These are phyloP conservation scores for Bertia moriformis DNA, from an alignment of 2,329 filamentous ascomycete species.

Conservation along the genomic window DNA sequence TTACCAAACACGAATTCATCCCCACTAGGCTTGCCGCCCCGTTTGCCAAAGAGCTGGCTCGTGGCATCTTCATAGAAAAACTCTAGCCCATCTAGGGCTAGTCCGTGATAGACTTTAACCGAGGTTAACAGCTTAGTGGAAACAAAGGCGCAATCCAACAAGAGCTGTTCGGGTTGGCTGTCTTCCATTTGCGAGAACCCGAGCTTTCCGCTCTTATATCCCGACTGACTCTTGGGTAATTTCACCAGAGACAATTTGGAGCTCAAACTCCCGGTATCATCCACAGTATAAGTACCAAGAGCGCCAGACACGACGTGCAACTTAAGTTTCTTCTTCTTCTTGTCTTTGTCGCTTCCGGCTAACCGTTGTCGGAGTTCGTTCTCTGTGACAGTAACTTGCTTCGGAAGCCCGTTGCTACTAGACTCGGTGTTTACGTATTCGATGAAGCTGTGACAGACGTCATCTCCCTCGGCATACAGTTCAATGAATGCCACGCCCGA, in stretches of 20 bases:
- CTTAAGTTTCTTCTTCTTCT: conserved; percentile 60
- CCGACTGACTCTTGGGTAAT: conserved; percentile 47
- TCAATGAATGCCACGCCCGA: conserved; percentile 79
- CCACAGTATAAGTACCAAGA: conserved; percentile 58
- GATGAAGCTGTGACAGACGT: conserved; percentile 66
- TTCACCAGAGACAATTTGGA: conserved; percentile 63
- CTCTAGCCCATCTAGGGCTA: conserved; percentile 70
- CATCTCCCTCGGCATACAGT: conserved; percentile 66
- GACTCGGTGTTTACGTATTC: conserved; percentile 58
- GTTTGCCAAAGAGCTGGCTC: conserved; percentile 73
- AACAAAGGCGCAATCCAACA: conserved; percentile 56
- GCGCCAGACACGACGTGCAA: conserved; percentile 65
- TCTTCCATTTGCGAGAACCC: conserved; percentile 61
- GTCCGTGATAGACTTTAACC: conserved; percentile 64
- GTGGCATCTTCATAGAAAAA: conserved; percentile 84
- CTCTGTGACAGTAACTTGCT: conserved; percentile 63
- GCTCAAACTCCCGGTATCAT: conserved; percentile 59
- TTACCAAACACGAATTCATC: conserved; percentile 66
- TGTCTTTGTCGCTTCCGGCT: conserved; percentile 38
- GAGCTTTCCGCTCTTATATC: conserved; percentile 62
- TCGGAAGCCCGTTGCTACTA: conserved; percentile 36
- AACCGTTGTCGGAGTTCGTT: conserved; percentile 57
- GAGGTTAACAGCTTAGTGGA: conserved; percentile 61
- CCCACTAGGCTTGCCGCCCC: conserved; percentile 53
- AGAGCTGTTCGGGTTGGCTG: conserved; percentile 54